Evolutionary conservation across 768 basidiomycete genomes (phyloP).

Genomic region (Hericium erinaceus): DNA sequence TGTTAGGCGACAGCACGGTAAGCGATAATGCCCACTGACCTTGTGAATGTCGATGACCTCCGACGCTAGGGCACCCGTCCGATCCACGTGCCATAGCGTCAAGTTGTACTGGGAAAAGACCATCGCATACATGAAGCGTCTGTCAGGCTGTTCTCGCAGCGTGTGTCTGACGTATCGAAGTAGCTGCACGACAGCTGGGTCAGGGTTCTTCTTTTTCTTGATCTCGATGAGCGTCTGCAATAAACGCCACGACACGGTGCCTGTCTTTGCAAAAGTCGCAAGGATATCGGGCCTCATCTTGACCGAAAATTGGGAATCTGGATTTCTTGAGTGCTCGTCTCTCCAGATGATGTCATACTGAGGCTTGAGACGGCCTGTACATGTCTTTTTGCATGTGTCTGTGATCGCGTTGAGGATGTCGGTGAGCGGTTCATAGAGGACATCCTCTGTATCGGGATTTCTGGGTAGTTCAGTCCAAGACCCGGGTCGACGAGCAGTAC

Average conservation of each 20-base stretch:
- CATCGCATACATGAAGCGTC: neutral
- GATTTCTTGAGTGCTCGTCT: neutral
- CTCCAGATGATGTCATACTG: neutral
- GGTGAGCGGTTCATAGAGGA: neutral
- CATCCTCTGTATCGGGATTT: neutral
- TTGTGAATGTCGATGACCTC: neutral
- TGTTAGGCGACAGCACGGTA: too few species aligned
- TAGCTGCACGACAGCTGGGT: neutral
- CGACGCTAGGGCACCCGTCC: neutral
- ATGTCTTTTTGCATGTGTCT: neutral
- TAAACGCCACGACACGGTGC: neutral
- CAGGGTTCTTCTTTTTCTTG: neutral
- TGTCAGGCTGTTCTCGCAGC: neutral
- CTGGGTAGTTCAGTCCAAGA: neutral
- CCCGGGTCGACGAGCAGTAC: neutral
- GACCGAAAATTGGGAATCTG: neutral
- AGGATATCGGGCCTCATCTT: neutral
- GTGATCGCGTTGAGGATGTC: neutral
- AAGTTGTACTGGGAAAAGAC: neutral
- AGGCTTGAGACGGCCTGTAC: neutral
- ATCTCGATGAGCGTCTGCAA: neutral
- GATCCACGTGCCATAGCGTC: slow-evolving; percentile 1
- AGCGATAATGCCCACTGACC: neutral
- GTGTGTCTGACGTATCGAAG: neutral
- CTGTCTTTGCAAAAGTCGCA: neutral